A percentile compares a stretch with the other conserved stretches of the same genome.
Evolutionary conservation across 106 monocot species (phyloP).

Genomic region (Apostasia shenzhenica): DNA sequence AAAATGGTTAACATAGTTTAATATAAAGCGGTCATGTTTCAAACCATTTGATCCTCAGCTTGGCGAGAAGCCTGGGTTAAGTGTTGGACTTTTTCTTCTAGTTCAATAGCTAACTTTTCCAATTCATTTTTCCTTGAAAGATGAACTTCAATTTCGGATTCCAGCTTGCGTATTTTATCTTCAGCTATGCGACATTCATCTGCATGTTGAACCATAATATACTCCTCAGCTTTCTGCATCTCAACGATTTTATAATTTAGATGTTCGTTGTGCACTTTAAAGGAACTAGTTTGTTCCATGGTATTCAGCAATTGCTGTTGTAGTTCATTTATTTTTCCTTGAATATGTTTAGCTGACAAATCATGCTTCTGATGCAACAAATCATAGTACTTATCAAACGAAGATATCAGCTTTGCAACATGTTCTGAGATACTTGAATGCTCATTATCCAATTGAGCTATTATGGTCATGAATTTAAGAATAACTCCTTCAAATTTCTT

Average conservation of each 20-base stretch:
- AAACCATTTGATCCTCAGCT: constrained; percentile 64
- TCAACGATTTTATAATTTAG: constrained; percentile 52
- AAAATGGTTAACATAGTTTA: constrained; percentile 2
- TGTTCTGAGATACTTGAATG: constrained; percentile 32
- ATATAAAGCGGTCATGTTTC: constrained; percentile 6
- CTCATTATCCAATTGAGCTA: constrained; percentile 60
- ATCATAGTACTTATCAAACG: constrained; percentile 29
- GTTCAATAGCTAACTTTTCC: constrained; percentile 39
- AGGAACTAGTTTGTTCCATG: constrained; percentile 33
- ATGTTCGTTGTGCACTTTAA: constrained; percentile 39
- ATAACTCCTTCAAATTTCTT: constrained; percentile 38
- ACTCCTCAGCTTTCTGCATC: constrained; percentile 73
- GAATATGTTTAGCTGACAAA: constrained; percentile 30
- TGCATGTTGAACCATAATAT: constrained; percentile 88
- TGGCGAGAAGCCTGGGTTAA: constrained; percentile 44
- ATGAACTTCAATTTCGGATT: constrained; percentile 45
- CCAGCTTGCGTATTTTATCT: constrained; percentile 56
- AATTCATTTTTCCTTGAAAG: constrained; percentile 45
- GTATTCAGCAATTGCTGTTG: constrained; percentile 25
- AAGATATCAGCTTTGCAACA: constrained; percentile 32
- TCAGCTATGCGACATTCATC: constrained; percentile 86
- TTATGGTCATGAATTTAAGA: constrained; percentile 22
- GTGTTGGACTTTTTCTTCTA: constrained; percentile 43
- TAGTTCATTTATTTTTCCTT: constrained; percentile 49
- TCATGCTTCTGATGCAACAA: constrained; percentile 58